These are phyloP conservation scores for Rhizophora mangle DNA, from an alignment of 345 rosid species.

Conservation along the genomic window DNA sequence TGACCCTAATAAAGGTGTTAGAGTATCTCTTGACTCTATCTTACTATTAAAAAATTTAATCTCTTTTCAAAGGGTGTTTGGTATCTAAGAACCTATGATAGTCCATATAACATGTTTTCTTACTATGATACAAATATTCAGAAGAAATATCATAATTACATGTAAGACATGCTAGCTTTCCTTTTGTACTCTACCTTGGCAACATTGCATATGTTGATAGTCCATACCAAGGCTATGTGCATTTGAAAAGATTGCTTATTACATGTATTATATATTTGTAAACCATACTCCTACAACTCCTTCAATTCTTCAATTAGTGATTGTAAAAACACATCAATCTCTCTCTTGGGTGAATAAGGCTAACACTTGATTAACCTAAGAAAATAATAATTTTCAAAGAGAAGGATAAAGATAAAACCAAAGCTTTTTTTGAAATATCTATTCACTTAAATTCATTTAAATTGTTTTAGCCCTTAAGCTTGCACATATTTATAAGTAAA, in stretches of 20 bases:
- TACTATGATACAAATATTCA: neutral
- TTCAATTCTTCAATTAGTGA: neutral
- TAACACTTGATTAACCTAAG: too few relatives aligned
- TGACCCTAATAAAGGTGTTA: neutral
- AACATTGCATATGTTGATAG: neutral
- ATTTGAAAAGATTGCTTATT: neutral
- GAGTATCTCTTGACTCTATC: neutral
- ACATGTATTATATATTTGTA: neutral
- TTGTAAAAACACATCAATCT: neutral
- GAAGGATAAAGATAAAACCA: too few relatives aligned
- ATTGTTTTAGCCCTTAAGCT: too few relatives aligned
- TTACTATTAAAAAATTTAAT: neutral
- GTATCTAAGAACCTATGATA: neutral
- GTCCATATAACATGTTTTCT: slow-evolving; percentile 3
- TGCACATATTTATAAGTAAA: too few relatives aligned
- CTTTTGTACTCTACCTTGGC: slow-evolving; percentile 1
- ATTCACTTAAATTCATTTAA: too few relatives aligned
- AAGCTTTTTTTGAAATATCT: too few relatives aligned
- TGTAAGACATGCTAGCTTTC: too few relatives aligned
- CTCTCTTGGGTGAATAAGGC: neutral
- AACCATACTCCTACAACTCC: neutral
- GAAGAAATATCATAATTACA: neutral
- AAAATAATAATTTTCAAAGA: too few relatives aligned
- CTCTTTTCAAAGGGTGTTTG: neutral
- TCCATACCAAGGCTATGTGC: neutral